Percentiles rank a stretch among this genome's conserved stretches.
Evolutionary conservation across 2,329 filamentous ascomycete genomes (phyloP).

Genomic region (Colletotrichum siamense): DNA sequence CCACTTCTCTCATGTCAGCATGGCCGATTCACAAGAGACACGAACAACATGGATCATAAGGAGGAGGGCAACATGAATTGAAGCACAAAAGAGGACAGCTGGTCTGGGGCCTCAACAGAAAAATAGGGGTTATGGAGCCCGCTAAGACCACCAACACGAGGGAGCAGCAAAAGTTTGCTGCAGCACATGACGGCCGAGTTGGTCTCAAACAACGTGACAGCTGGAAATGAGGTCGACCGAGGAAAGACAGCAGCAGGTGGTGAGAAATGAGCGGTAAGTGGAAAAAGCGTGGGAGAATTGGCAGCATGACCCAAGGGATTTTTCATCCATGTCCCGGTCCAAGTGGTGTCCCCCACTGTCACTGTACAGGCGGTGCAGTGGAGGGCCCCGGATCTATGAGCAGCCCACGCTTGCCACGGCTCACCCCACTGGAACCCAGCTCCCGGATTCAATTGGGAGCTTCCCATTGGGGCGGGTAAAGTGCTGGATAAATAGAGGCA

Average conservation of each 20-base stretch:
- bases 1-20: background rate
- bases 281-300: background rate
- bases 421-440: slow-evolving; percentile 5
- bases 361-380: background rate
- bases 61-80: no score
- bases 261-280: slow-evolving; percentile 12
- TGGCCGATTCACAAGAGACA: background rate
- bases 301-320: background rate
- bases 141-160: background rate
- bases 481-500: slow-evolving; percentile 13
- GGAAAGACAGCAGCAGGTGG: background rate
- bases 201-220: background rate
- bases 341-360: background rate
- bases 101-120: background rate
- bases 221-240: background rate
- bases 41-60: no score
- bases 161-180: background rate
- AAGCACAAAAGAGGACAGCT: no score
- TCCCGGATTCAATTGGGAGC: background rate
- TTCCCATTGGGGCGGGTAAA: slow-evolving; percentile 20
- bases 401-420: background rate
- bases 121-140: background rate
- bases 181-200: background rate
- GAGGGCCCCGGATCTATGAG: background rate
- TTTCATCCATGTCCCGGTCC: background rate